Evolutionary conservation across 2,329 filamentous ascomycete genomes (phyloP).

Genomic region (Ascochyta koolunga): DNA sequence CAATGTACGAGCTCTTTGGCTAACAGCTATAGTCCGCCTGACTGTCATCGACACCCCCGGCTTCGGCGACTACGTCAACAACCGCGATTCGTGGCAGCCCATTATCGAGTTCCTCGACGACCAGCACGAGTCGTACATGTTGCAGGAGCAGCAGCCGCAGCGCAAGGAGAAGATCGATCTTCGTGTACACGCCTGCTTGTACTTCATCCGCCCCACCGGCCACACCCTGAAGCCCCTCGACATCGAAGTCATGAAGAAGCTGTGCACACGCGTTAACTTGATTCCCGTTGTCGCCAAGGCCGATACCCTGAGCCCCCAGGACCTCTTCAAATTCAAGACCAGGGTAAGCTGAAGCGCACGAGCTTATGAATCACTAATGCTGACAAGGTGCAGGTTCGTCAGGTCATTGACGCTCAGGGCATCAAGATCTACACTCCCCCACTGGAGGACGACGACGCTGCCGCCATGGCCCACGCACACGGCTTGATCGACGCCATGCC

Average conservation of each 20-base stretch:
- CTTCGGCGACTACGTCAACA: conserved; percentile 99
- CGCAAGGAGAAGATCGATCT: conserved; percentile 99
- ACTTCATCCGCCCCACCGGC: conserved; percentile 98
- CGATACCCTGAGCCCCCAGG: conserved; percentile 91
- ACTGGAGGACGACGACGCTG: conserved; percentile 96
- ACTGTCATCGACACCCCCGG: conserved; percentile 99
- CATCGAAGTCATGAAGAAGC: conserved; percentile 99
- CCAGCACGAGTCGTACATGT: conserved; percentile 99
- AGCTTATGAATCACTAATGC: neutral
- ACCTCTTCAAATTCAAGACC: conserved; percentile 93
- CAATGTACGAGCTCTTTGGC: conserved; percentile 3
- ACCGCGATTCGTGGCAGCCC: conserved; percentile 99
- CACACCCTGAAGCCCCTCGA: conserved; percentile 98
- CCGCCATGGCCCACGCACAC: conserved; percentile 91
- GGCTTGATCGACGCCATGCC: conserved; percentile 97
- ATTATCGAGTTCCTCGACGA: conserved; percentile 99
- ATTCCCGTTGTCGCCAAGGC: conserved; percentile 99
- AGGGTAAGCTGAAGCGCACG: conserved; percentile 66
- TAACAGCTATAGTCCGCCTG: conserved; percentile 75
- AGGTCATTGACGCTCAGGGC: conserved; percentile 95
- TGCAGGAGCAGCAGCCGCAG: conserved; percentile 99
- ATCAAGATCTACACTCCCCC: conserved; percentile 99
- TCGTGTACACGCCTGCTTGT: conserved; percentile 96
- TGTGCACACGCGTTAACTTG: conserved; percentile 96
- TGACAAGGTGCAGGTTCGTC: conserved; percentile 71